Conservation (phyloP, 2,329 filamentous ascomycete genomes). For the Zymoseptoria passerinii region DNA sequence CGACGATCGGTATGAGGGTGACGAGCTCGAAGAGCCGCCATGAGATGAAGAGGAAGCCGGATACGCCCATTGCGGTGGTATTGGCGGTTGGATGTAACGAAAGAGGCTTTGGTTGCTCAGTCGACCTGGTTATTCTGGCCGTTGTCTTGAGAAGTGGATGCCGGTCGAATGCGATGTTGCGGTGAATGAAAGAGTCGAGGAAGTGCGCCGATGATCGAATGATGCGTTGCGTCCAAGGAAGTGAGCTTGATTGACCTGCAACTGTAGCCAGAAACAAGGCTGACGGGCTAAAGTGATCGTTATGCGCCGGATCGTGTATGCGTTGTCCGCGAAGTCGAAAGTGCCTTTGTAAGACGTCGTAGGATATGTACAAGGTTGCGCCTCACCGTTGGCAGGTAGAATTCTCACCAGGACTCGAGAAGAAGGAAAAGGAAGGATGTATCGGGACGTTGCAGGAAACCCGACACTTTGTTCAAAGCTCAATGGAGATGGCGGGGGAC, state of each 20-base stretch:
- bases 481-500: neutral
- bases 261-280: neutral
- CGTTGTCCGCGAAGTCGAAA: neutral
- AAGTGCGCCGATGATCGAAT: neutral
- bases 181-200: neutral
- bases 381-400: neutral
- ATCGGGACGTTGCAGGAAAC: neutral
- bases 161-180: neutral
- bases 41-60: constrained; percentile 53
- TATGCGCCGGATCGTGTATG: neutral
- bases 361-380: neutral
- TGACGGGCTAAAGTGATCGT: neutral
- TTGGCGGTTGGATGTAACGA: neutral
- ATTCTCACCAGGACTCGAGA: neutral
- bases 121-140: neutral
- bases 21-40: constrained; percentile 54
- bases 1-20: constrained; percentile 55
- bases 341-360: neutral
- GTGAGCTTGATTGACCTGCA: neutral
- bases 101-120: neutral
- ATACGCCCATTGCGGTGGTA: constrained; percentile 35
- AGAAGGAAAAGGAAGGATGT: neutral
- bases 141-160: neutral
- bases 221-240: neutral
- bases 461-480: neutral